Conservation (phyloP, 164 flowering plant species). For the Vitis cinerea region DNA sequence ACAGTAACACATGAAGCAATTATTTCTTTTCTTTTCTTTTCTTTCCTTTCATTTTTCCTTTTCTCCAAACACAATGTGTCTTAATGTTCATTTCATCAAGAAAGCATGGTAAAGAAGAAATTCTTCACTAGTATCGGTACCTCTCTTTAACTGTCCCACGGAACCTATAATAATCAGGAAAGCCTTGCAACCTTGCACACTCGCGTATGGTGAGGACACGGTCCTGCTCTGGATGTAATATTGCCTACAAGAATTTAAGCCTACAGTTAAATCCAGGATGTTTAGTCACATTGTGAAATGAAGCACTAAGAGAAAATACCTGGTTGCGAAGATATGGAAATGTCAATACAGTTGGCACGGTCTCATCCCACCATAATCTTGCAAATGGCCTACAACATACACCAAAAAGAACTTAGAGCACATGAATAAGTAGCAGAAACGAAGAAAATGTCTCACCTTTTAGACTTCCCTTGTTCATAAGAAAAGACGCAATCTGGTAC, state of each 20-base stretch:
- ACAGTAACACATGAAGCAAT: too few species aligned
- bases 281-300: background rate
- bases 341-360: constrained; percentile 41
- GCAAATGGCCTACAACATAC: constrained; percentile 38
- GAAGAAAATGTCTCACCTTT: constrained; percentile 22
- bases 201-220: constrained; percentile 41
- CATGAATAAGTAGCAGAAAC: background rate
- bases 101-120: background rate
- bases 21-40: too few species aligned
- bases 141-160: constrained; percentile 34
- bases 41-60: too few species aligned
- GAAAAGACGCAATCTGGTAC: constrained; percentile 34
- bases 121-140: constrained; percentile 6
- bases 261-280: background rate
- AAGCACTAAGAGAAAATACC: constrained; percentile 20
- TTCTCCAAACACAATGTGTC: background rate
- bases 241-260: constrained; percentile 10
- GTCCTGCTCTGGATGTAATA: constrained; percentile 44
- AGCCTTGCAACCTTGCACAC: constrained; percentile 40
- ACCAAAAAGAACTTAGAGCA: background rate
- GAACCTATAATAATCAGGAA: constrained; percentile 40
- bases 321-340: constrained; percentile 33
- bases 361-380: constrained; percentile 59
- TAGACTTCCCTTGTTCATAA: constrained; percentile 33
- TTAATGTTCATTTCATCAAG: background rate